Evolutionary conservation across 495 filamentous ascomycete genomes (phyloP), one percentile per base, ranked within the genome.

Genomic region (Extremus antarcticus): DNA sequence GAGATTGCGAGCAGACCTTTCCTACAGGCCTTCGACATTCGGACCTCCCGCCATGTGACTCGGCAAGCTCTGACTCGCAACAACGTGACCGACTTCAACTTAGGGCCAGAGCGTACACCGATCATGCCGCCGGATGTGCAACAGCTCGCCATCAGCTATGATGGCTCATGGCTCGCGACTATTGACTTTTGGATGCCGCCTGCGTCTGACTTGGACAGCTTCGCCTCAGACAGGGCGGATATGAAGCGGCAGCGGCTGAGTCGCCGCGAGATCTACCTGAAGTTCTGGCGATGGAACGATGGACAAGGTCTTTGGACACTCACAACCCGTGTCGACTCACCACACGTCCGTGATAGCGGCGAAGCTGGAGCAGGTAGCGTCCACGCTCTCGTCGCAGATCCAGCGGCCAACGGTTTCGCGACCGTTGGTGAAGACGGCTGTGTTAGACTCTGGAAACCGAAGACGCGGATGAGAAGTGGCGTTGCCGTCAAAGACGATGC

Each of bases 91-190:
- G 85, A 83, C 49, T 67, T 86, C 55, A 92, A 86, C 53, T 72
- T 84, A 21, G 81, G 83, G 1, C 84, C 85, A 19, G 83, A 86
- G 53, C 77, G 82, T 0, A 76, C 77, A 40, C 73, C 76, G 19
- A 76, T 97, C 45, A 66, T 74, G 1, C 82, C 94, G 54, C 90
- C 92, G 8, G 80, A 84, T 57, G 76, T 94, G 45, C 83, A 76
- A 13, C 77, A 82, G 47, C 69, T 99, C 53, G 75, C 79, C 50
- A 76, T 90, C 55, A 87, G 85, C 21, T 66, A 75, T 23, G 84
- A 96, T 65, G 91, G 90, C 0, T 77, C 82, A 58, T 99, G 92
- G 92, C 76, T 99, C 57, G 89, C 87, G 35, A 95, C 87, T 0
- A 78, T 94, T 2, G 94, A 99, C 63, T 83, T 85, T 54, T 99